Evolutionary conservation across 2,329 filamentous ascomycete genomes (phyloP).

Genomic region (Hortaea sp.): DNA sequence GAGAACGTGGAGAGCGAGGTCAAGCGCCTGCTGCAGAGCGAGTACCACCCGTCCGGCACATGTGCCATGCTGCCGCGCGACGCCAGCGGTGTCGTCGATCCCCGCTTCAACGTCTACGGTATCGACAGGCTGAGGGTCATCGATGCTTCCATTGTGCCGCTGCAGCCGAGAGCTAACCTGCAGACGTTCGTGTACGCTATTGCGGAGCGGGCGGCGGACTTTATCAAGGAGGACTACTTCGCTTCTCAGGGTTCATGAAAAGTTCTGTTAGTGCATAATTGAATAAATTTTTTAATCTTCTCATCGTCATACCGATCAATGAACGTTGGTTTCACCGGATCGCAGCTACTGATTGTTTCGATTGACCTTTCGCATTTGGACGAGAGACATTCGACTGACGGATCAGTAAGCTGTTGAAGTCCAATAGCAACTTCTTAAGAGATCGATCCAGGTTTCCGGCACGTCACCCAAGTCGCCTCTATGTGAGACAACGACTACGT

Average conservation of each 20-base stretch:
- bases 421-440: no score
- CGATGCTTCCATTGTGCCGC: constrained; percentile 19
- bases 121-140: constrained; percentile 16
- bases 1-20: constrained; percentile 15
- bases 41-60: constrained; percentile 25
- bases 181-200: constrained; percentile 21
- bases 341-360: no score
- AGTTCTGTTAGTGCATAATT: no score
- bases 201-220: constrained; percentile 24
- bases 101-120: constrained; percentile 15
- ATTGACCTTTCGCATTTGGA: no score
- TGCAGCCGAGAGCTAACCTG: constrained; percentile 20
- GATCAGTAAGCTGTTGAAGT: no score
- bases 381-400: no score
- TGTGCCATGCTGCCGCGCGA: constrained; percentile 16
- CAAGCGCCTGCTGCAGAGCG: constrained; percentile 18
- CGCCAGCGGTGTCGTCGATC: constrained; percentile 17
- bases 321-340: no score
- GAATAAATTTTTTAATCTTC: no score
- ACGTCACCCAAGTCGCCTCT: no score
- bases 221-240: constrained; percentile 22
- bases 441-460: no score
- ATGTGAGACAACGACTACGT: no score
- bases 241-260: neutral
- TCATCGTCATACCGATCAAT: no score